Evolutionary conservation across 1,139 yeast species (phyloP).

Genomic region (Scheffersomyces quercinus): DNA sequence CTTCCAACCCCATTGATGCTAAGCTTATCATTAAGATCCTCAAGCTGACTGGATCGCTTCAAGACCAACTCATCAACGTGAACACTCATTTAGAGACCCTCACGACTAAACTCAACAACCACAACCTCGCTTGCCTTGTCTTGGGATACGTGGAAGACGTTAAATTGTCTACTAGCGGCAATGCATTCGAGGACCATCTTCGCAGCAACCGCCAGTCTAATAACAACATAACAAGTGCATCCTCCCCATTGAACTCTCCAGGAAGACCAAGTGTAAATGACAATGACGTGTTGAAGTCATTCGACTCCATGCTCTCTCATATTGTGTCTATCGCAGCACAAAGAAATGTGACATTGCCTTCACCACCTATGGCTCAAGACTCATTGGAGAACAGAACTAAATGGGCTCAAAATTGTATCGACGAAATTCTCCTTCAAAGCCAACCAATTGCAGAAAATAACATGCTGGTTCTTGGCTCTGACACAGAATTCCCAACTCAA

Average conservation of each 20-base stretch:
- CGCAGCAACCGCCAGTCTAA: background rate
- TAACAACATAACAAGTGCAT: background rate
- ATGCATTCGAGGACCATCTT: conserved; percentile 2
- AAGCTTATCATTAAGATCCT: conserved; percentile 32
- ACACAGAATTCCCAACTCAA: background rate
- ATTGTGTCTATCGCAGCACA: conserved; percentile 58
- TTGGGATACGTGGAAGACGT: conserved; percentile 51
- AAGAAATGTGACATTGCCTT: conserved; percentile 48
- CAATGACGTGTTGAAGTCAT: conserved; percentile 12
- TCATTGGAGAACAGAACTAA: conserved; percentile 33
- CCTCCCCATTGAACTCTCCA: background rate
- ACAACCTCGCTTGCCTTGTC: conserved; percentile 45
- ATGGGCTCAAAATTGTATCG: conserved; percentile 60
- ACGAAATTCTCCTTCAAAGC: conserved; percentile 8
- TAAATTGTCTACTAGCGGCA: conserved; percentile 20
- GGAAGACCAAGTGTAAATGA: background rate
- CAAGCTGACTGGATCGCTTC: conserved; percentile 35
- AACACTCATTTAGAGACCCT: conserved; percentile 33
- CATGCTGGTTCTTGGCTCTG: too few species aligned
- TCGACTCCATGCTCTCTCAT: conserved; percentile 54
- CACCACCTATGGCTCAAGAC: conserved; percentile 35
- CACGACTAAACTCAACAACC: conserved; percentile 32
- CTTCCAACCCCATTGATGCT: conserved; percentile 16
- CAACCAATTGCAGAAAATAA: background rate
- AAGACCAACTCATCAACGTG: conserved; percentile 29